Evolutionary conservation across 345 rosid genomes (phyloP).

Genomic region (Eucalyptus rudis): DNA sequence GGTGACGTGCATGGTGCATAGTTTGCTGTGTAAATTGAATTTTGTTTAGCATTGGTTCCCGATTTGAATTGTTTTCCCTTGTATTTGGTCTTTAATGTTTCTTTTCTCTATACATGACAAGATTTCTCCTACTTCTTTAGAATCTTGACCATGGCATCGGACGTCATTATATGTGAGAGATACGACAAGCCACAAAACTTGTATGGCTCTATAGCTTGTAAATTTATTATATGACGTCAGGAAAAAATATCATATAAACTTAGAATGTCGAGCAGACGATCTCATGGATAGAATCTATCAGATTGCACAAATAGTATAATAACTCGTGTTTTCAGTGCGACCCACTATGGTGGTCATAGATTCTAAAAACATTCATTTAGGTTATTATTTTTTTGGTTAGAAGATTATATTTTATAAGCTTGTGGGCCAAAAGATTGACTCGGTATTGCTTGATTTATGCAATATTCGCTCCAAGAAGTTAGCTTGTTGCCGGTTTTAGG

Average conservation of each 20-base stretch:
- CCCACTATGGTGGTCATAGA: neutral
- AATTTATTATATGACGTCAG: neutral
- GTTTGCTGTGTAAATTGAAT: neutral
- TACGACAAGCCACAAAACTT: neutral
- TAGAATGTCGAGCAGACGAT: rapidly evolving
- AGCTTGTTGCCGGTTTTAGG: neutral
- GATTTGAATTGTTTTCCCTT: neutral
- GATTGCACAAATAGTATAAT: neutral
- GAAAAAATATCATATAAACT: neutral
- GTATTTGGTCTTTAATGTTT: neutral
- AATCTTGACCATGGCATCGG: neutral
- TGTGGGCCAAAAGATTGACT: neutral
- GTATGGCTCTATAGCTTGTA: neutral
- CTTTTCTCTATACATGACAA: neutral
- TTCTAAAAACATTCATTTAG: neutral
- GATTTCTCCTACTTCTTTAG: neutral
- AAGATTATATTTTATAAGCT: neutral
- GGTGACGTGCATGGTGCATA: neutral
- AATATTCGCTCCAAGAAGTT: neutral
- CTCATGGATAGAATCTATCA: neutral
- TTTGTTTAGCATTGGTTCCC: neutral
- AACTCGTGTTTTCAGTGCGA: neutral
- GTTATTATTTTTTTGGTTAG: neutral
- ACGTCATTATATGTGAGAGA: neutral
- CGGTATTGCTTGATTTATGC: neutral